A percentile compares a stretch with the other conserved stretches of the same genome.
Evolutionary conservation across 1,284 basidiomycete species (phyloP).

Genomic region (Ceratobasidium theobromae): DNA sequence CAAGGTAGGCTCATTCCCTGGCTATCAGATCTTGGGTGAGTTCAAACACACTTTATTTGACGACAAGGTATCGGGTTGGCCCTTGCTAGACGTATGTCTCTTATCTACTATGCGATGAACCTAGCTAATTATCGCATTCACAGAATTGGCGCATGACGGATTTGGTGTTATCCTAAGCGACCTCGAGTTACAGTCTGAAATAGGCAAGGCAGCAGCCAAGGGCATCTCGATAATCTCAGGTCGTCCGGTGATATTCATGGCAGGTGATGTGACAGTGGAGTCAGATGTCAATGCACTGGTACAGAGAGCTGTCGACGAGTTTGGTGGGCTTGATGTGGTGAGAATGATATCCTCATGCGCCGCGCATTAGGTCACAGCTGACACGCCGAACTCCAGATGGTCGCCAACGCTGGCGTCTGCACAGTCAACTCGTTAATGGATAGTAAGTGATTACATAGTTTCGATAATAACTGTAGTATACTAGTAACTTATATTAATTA

Average conservation of each 20-base stretch:
- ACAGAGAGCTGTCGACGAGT: constrained; percentile 39
- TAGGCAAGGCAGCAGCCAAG: constrained; percentile 42
- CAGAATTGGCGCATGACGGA: constrained; percentile 48
- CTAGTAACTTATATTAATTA: constrained; percentile 18
- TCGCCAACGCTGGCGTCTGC: constrained; percentile 39
- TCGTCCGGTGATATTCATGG: constrained; percentile 40
- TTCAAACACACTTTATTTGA: neutral
- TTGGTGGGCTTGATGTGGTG: constrained; percentile 48
- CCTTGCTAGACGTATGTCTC: constrained; percentile 43
- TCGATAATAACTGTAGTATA: neutral
- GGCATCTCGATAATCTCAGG: constrained; percentile 43
- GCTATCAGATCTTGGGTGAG: neutral
- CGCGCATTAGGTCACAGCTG: neutral
- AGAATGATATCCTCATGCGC: constrained; percentile 33
- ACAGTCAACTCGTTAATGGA: constrained; percentile 34
- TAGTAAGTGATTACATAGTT: constrained; percentile 33
- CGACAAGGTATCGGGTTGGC: constrained; percentile 47
- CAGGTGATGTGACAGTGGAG: constrained; percentile 46
- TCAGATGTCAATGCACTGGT: constrained; percentile 46
- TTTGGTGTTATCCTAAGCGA: constrained; percentile 48
- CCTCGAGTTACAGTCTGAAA: constrained; percentile 40
- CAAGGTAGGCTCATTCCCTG: constrained; percentile 23
- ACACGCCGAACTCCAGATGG: constrained; percentile 36
- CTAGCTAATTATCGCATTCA: neutral
- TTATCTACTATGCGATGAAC: neutral